Conservation (phyloP, 495 filamentous ascomycete genomes). For the Annulohypoxylon maeteangense region DNA sequence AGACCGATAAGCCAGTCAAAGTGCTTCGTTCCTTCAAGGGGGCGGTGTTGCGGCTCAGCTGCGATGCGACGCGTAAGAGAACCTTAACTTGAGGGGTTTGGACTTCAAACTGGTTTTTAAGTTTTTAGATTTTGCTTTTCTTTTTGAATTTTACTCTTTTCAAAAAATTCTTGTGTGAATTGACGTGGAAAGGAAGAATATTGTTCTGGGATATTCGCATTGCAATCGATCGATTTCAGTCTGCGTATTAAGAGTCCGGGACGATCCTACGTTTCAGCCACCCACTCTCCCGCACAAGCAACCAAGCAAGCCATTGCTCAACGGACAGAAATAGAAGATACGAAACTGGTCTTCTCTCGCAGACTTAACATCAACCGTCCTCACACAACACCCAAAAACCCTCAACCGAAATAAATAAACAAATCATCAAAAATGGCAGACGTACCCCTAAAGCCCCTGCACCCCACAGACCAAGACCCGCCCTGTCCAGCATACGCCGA, state of each 20-base stretch:
- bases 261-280: too few relatives aligned
- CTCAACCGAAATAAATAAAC: neutral
- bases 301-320: too few relatives aligned
- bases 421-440: neutral
- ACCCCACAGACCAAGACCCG: neutral
- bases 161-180: neutral
- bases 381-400: neutral
- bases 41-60: conserved; percentile 18
- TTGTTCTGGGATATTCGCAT: too few relatives aligned
- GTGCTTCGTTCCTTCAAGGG: neutral
- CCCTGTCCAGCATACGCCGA: neutral
- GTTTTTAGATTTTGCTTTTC: neutral
- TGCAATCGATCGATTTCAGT: too few relatives aligned
- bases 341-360: neutral
- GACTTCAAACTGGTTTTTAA: neutral
- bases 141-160: neutral
- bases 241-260: too few relatives aligned
- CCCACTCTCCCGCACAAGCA: too few relatives aligned
- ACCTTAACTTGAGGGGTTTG: neutral
- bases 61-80: neutral
- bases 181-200: neutral
- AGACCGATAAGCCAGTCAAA: conserved; percentile 1
- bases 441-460: neutral
- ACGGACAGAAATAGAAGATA: too few relatives aligned
- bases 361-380: neutral